Evolutionary conservation across 2,329 filamentous ascomycete genomes (phyloP).

Genomic region (Microdochium bolleyi): DNA sequence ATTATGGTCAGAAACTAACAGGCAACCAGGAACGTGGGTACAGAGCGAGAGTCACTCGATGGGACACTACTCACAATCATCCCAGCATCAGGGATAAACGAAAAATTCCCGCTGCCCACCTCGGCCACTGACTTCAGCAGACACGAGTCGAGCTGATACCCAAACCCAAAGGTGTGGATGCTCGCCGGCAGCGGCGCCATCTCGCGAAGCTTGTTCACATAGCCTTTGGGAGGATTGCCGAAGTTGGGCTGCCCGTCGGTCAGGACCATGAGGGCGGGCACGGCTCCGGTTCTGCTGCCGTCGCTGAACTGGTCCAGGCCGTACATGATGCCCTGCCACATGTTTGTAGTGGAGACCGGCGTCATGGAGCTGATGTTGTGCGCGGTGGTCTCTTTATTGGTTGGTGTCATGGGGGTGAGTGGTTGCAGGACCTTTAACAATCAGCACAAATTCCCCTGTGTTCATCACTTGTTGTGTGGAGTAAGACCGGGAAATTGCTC

Average conservation of each 20-base stretch:
- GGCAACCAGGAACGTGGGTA: not conserved
- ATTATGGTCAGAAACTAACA: slow-evolving; percentile 2
- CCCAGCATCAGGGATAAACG: slow-evolving; percentile 53
- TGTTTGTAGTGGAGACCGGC: slow-evolving; percentile 35
- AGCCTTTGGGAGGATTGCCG: slow-evolving; percentile 40
- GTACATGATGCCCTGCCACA: slow-evolving; percentile 49
- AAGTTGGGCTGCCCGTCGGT: slow-evolving; percentile 47
- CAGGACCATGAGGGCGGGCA: slow-evolving; percentile 43
- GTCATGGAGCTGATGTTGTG: slow-evolving; percentile 33
- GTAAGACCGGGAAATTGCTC: not conserved
- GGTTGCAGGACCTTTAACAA: slow-evolving; percentile 28
- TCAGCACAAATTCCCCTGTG: not conserved
- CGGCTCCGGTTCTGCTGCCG: slow-evolving; percentile 19
- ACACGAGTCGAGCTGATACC: slow-evolving; percentile 38
- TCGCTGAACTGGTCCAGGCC: slow-evolving; percentile 39
- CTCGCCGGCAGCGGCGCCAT: slow-evolving; percentile 31
- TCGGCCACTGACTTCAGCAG: slow-evolving; percentile 54
- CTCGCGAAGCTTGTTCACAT: slow-evolving; percentile 42
- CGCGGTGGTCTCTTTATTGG: slow-evolving; percentile 34
- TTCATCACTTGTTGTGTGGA: not conserved
- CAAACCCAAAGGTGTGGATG: slow-evolving; percentile 48
- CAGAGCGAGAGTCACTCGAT: not conserved
- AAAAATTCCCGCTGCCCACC: slow-evolving; percentile 46
- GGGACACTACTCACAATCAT: slow-evolving; percentile 38
- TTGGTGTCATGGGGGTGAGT: slow-evolving; percentile 36